phyloP scores from a whole-genome alignment of 1,284 basidiomycete species.

The Trametes pubescens region DNA sequence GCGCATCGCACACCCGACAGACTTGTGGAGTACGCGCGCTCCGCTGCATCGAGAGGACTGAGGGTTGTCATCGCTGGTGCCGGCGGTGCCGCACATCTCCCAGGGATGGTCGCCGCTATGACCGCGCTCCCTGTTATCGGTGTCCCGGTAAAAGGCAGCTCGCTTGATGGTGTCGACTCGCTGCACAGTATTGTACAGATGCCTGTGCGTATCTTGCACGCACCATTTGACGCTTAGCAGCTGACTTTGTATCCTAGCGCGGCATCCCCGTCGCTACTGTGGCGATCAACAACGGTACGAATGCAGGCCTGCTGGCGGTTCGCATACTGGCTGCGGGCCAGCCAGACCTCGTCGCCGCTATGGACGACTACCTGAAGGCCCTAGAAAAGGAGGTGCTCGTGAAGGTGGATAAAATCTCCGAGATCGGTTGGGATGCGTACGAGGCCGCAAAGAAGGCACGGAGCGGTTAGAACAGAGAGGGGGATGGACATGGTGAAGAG shows the following conservation, averaged over 20 bases:
- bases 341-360: conserved; percentile 69
- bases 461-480: not conserved
- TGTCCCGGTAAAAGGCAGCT: conserved; percentile 96
- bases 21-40: conserved; percentile 84
- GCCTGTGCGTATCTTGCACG: conserved; percentile 74
- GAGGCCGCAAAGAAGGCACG: conserved; percentile 36
- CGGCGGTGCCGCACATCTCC: conserved; percentile 96
- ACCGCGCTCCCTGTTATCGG: conserved; percentile 94
- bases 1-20: conserved; percentile 95
- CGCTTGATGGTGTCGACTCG: conserved; percentile 95
- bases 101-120: conserved; percentile 98
- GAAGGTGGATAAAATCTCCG: conserved; percentile 83
- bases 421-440: conserved; percentile 91
- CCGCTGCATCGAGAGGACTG: conserved; percentile 79
- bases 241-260: conserved; percentile 58
- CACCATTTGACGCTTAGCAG: not conserved
- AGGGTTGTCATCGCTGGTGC: conserved; percentile 93
- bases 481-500: not conserved
- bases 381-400: conserved; percentile 86
- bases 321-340: conserved; percentile 86
- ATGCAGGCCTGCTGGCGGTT: conserved; percentile 92
- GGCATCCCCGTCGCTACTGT: conserved; percentile 98
- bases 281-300: conserved; percentile 96
- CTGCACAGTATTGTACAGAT: conserved; percentile 99
- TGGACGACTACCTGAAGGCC: conserved; percentile 79